Percentiles rank a stretch among this genome's conserved stretches.
Conservation (phyloP, 352 stramenopile species). For the Pythium biforme region DNA sequence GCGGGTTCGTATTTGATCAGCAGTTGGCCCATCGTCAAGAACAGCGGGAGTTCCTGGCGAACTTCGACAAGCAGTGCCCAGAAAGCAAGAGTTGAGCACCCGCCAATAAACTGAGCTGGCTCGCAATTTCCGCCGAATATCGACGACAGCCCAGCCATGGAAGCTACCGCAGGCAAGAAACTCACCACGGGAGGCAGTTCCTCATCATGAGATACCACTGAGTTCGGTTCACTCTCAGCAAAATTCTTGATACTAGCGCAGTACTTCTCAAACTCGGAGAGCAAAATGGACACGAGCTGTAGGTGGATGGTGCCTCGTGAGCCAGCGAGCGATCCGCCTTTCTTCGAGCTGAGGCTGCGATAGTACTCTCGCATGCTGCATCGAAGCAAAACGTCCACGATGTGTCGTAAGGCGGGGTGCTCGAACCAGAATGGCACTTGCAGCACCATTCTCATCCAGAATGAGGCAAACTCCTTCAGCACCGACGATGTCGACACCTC, state of each 20-base stretch:
- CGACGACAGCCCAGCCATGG: constrained; percentile 50
- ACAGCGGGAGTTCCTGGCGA: constrained; percentile 71
- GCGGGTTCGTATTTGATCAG: constrained; percentile 78
- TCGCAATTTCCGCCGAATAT: constrained; percentile 67
- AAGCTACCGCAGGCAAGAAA: constrained; percentile 52
- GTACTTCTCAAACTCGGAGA: constrained; percentile 13
- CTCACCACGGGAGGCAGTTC: constrained; percentile 46
- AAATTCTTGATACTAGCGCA: constrained; percentile 19
- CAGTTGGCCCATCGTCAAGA: constrained; percentile 57
- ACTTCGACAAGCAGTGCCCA: constrained; percentile 75
- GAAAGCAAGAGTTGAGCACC: constrained; percentile 61
- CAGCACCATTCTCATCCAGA: constrained; percentile 64
- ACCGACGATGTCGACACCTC: constrained; percentile 44
- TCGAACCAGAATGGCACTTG: constrained; percentile 82
- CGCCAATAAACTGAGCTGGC: constrained; percentile 59
- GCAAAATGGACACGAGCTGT: constrained; percentile 21
- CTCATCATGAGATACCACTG: constrained; percentile 29
- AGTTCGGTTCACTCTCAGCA: constrained; percentile 14
- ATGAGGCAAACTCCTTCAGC: constrained; percentile 42
- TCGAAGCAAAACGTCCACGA: constrained; percentile 64
- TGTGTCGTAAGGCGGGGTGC: constrained; percentile 59
- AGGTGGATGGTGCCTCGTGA: constrained; percentile 20
- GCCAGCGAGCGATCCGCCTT: constrained; percentile 1
- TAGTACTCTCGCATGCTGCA: constrained; percentile 58
- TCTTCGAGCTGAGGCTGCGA: constrained; percentile 9